Percentiles rank a stretch among this genome's conserved stretches.
phyloP scores from a whole-genome alignment of 1,139 yeast genomes.

The Taphrina pruni region DNA sequence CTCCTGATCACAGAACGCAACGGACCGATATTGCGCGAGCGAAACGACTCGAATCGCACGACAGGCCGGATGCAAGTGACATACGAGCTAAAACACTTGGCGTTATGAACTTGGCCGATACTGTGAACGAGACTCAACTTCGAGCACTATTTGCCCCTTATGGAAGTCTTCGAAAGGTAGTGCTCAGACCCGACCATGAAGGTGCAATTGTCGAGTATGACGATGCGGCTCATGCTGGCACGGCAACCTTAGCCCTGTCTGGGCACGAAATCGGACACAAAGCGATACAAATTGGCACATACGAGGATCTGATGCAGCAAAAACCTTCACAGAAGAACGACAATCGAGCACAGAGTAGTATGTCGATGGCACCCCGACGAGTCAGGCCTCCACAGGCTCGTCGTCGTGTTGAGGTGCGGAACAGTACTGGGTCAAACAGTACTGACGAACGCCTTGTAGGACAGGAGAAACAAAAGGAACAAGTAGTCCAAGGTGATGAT shows the following conservation, averaged over 20 bases:
- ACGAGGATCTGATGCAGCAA: conserved; percentile 46
- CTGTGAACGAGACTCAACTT: conserved; percentile 48
- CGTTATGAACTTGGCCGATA: conserved; percentile 49
- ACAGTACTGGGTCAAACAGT: background rate
- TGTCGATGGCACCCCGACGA: conserved; percentile 3
- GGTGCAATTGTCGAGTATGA: conserved; percentile 64
- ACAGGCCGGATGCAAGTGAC: conserved; percentile 24
- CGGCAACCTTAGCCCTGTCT: conserved; percentile 60
- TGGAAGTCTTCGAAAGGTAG: conserved; percentile 55
- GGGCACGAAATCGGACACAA: conserved; percentile 55
- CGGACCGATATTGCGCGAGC: background rate
- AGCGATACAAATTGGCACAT: conserved; percentile 54
- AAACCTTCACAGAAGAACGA: background rate
- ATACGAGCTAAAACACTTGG: conserved; percentile 47
- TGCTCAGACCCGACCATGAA: conserved; percentile 58
- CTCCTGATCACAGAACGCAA: background rate
- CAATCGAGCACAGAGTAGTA: background rate
- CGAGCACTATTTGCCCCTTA: conserved; percentile 52
- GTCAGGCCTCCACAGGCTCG: background rate
- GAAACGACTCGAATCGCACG: background rate
- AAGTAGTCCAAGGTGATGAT: background rate
- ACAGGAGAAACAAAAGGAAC: background rate
- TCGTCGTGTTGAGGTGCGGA: background rate
- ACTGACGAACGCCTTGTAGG: background rate
- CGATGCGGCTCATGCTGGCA: conserved; percentile 60